Conservation (phyloP, 345 rosid genomes). For the Brassica rapa region DNA sequence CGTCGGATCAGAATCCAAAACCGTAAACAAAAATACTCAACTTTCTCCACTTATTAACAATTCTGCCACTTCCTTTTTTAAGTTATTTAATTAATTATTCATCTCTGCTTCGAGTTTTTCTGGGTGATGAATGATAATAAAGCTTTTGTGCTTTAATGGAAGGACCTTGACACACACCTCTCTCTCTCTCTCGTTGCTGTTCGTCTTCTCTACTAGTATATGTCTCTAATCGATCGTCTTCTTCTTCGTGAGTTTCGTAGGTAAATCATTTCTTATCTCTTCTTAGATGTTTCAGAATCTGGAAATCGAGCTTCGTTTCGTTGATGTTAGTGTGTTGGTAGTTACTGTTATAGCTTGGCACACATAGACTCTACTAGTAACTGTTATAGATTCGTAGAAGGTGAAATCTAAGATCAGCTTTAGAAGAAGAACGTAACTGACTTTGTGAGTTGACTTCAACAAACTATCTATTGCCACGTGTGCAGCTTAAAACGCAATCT, state of each 20-base stretch:
- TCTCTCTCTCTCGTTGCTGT: slow-evolving; percentile 14
- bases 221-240: slow-evolving; percentile 16
- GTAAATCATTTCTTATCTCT: not conserved
- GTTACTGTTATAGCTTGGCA: not conserved
- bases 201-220: slow-evolving; percentile 12
- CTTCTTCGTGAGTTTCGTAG: not conserved
- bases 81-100: not conserved
- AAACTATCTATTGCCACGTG: no score
- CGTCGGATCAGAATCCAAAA: slow-evolving; percentile 31
- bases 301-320: slow-evolving; percentile 9
- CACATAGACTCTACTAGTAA: not conserved
- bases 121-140: slow-evolving; percentile 29
- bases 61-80: slow-evolving; percentile 25
- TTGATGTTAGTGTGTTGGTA: not conserved
- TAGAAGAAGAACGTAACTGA: slow-evolving; percentile 11
- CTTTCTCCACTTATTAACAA: slow-evolving; percentile 9
- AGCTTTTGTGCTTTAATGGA: slow-evolving; percentile 58
- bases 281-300: not conserved
- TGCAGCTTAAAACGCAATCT: not conserved
- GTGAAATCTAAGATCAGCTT: slow-evolving; percentile 29
- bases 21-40: not conserved
- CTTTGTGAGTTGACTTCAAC: slow-evolving; percentile 22
- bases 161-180: slow-evolving; percentile 49
- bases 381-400: not conserved
- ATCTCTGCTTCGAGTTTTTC: slow-evolving; percentile 37